Evolutionary conservation across 345 rosid genomes (phyloP), one percentile per base, ranked within the genome.

Genomic region (Combretum micranthum): DNA sequence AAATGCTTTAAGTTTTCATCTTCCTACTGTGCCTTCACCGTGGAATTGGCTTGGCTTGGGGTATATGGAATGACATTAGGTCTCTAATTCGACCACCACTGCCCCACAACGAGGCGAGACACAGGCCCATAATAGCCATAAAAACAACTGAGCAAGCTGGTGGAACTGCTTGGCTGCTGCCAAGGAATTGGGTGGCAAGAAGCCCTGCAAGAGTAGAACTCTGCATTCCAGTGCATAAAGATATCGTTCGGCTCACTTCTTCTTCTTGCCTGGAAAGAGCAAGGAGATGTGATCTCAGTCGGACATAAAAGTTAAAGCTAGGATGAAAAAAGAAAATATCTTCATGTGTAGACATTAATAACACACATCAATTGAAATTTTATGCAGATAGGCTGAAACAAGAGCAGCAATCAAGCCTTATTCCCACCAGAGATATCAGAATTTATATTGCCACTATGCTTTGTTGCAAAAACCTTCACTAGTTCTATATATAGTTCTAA

Each of bases 121-220:
- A 83, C 42, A 92, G 87, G 59, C 97, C 98, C 96, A 92, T 84
- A 60, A 88, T 84, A 42, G 98, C 98, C 98, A 86, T 92, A 62
- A 86, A 88, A 37, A 92, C 93, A 37, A 92, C 98, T 12, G 98
- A 92, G 74, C 93, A 88, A 13, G 98, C 98, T 13, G 98, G 74
- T 18, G 96, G 96, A 53, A 86, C 98, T 1, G 97, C 95, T 74
- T 92, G 95, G 66, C 81, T 83, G 57, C 91, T 79, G 39, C 93
- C 89, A 6, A 92, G 93, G 77, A 92, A 88, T 46, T 92, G 90
- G 7, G 78, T 74, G 16, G 96, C 93, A 15, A 92, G 88, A 18
- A 88, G 97, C 12, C 95, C 97, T 0, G 98, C 98, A 25, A 92
- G 61, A 15, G 97, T 92, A 2, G 98, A 88, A 76, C 97, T 92